Percentiles rank a stretch among this genome's conserved stretches.
Evolutionary conservation across 2,329 filamentous ascomycete genomes (phyloP).

Genomic region (Fusarium acutatum): DNA sequence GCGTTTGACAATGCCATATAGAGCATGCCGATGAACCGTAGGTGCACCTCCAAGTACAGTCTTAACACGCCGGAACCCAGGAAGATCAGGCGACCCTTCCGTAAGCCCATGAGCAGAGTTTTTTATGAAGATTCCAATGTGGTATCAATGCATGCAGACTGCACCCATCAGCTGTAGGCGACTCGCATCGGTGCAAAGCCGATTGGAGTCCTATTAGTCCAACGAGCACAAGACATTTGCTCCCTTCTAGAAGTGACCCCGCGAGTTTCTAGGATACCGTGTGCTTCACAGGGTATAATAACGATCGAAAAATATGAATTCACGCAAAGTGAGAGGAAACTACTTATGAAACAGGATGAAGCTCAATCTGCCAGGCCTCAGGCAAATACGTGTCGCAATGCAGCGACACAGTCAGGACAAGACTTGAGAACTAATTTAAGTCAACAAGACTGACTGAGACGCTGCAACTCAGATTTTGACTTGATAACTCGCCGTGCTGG

Average conservation of each 20-base stretch:
- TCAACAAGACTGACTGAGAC: fast-evolving
- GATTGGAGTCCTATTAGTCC: neutral
- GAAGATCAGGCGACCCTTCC: too few species aligned
- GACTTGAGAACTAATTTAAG: too few species aligned
- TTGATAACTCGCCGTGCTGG: too few species aligned
- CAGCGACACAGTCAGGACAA: neutral
- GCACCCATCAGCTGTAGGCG: neutral
- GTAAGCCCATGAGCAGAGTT: fast-evolving
- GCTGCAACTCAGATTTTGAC: fast-evolving
- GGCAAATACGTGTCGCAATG: neutral
- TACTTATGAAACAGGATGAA: neutral
- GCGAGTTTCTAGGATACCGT: neutral
- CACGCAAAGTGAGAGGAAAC: neutral
- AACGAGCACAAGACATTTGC: too few species aligned
- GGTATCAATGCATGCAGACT: too few species aligned
- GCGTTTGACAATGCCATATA: neutral
- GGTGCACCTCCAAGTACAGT: neutral
- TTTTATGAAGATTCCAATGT: neutral
- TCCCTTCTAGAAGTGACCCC: neutral
- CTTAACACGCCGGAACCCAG: neutral
- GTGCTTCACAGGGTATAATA: fast-evolving
- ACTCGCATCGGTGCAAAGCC: neutral
- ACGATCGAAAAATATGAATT: neutral
- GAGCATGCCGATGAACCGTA: neutral
- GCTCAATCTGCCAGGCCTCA: neutral